Base-by-base conservation (phyloP, 352 stramenopile genomes). In the Globisporangium emineosum region DNA sequence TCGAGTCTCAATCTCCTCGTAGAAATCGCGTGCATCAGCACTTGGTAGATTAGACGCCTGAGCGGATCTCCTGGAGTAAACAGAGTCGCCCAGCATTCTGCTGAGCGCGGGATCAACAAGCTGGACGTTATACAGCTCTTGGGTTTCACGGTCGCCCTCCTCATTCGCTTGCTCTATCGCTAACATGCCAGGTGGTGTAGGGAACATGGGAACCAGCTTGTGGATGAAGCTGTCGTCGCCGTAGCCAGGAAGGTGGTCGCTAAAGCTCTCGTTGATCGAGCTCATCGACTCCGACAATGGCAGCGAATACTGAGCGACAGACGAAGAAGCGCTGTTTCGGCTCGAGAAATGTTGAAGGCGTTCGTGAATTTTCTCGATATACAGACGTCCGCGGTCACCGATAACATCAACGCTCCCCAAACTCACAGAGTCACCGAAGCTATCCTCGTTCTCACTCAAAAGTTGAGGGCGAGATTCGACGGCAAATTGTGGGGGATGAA, bases 141-240 rank as follows among this genome's bases (percentile, higher is more conserved):
- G 12, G 23, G 37, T 5, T 50, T 59, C 27, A 4, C 42, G 51
- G 13, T 52, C n/a, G 12, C 19, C 33, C 27, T 75, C 67, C 25
- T 12, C 29, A 59, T n/a, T 50, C 32, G 40, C 29, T 8, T 58
- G 62, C 40, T 47, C 51, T 43, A 56, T 42, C 25, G 19, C 43
- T 27, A 21, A 33, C 15, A 67, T 23, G 9, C 13, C 35, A 33
- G 37, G 60, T 21, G 40, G 40, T 19, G 62, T 72, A 15, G 72
- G 69, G 54, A 92, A 92, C 57, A 92, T 83, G 7, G 83, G 81
- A 0, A 92, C 68, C 32, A 92, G 51, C 21, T 81, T 67, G 58
- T 89, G 86, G 32, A 88, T 68, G 9, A 91, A 78, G 40, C 72
- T 78, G 35, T 83, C 76, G 23, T 80, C 63, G 13, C 64, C 64